A percentile compares a stretch with the other conserved stretches of the same genome.
Evolutionary conservation across 2,329 filamentous ascomycete genomes (phyloP).

Genomic region (Colletotrichum euphorbiae): DNA sequence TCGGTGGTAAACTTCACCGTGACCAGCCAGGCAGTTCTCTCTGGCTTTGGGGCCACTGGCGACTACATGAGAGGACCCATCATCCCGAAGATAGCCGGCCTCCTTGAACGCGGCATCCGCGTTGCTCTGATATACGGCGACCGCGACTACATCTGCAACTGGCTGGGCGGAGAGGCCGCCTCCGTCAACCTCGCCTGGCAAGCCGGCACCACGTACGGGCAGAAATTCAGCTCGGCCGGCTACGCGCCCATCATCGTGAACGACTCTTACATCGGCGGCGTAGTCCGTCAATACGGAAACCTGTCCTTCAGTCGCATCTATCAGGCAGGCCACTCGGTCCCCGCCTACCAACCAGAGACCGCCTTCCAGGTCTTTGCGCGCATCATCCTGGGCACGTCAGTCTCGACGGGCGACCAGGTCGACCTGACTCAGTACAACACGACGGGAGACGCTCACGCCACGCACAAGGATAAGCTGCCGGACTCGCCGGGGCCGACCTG

Average conservation of each 20-base stretch:
- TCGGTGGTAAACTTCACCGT: constrained; percentile 69
- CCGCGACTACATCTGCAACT: constrained; percentile 73
- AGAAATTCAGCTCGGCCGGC: constrained; percentile 72
- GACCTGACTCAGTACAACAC: constrained; percentile 66
- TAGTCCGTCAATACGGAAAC: constrained; percentile 82
- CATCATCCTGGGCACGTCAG: constrained; percentile 65
- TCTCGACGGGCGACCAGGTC: constrained; percentile 66
- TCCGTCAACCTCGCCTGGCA: constrained; percentile 70
- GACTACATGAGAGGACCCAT: constrained; percentile 74
- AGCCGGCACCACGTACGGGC: constrained; percentile 59
- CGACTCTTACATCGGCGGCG: constrained; percentile 74
- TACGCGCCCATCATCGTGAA: constrained; percentile 80
- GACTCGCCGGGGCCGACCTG: constrained; percentile 64
- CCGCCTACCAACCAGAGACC: constrained; percentile 71
- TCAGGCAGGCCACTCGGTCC: constrained; percentile 73
- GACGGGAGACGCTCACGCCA: constrained; percentile 67
- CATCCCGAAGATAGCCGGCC: constrained; percentile 67
- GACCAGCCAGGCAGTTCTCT: constrained; percentile 58
- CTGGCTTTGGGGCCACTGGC: constrained; percentile 61
- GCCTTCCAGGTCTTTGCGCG: constrained; percentile 71
- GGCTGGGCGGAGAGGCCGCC: constrained; percentile 81
- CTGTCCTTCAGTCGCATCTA: constrained; percentile 76
- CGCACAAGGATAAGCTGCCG: constrained; percentile 65
- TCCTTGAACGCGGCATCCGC: constrained; percentile 72
- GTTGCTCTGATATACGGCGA: constrained; percentile 79